Conservation (phyloP, 106 monocot genomes). For the Dendrobium huoshanense region DNA sequence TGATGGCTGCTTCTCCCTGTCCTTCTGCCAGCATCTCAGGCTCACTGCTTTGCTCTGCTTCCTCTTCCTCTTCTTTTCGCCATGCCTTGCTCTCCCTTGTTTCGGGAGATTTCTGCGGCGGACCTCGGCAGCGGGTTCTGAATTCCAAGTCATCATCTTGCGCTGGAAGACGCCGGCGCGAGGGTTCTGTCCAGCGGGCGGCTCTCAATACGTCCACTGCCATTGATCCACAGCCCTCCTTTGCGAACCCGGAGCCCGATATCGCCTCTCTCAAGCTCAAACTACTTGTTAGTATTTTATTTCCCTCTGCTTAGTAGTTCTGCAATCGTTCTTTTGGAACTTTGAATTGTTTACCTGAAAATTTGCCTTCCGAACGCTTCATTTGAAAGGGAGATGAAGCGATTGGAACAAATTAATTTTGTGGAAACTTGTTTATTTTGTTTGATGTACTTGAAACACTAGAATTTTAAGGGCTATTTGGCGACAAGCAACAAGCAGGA, state of each 20-base stretch:
- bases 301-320: not conserved
- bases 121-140: not conserved
- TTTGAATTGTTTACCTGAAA: not conserved
- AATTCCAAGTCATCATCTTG: not conserved
- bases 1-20: not conserved
- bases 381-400: not conserved
- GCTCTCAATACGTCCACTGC: not conserved
- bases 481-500: not conserved
- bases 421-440: not conserved
- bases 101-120: not conserved
- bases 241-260: not conserved
- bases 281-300: not conserved
- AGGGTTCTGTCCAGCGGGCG: not conserved
- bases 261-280: conserved; percentile 3
- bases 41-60: not conserved
- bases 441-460: not conserved
- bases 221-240: not conserved
- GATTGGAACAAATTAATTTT: not conserved
- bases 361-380: not conserved
- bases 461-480: not conserved
- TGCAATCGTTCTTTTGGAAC: not conserved
- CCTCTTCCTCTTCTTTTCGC: not conserved
- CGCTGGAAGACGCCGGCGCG: not conserved
- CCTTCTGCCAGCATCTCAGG: not conserved
- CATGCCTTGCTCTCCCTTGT: not conserved